Conservation (phyloP, 257 asterid species). For the Capsicum rhomboideum region DNA sequence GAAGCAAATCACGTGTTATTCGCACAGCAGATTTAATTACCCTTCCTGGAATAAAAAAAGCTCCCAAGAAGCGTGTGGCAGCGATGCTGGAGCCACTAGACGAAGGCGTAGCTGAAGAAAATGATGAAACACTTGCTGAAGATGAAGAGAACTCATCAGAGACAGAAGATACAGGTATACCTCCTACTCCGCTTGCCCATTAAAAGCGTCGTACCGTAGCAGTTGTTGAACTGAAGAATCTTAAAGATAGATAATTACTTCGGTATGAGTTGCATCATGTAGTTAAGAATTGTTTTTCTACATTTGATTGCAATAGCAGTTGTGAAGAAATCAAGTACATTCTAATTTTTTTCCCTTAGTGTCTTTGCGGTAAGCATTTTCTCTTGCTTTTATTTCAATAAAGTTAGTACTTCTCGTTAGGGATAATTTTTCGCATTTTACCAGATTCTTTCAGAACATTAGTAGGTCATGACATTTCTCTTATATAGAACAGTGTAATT, state of each 20-base stretch:
- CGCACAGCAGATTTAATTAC: constrained; percentile 77
- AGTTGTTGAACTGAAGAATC: not conserved
- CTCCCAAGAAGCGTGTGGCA: constrained; percentile 84
- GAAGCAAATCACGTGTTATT: constrained; percentile 77
- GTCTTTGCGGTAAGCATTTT: not conserved
- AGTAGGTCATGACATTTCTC: not conserved
- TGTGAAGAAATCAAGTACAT: not conserved
- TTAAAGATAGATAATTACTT: not conserved
- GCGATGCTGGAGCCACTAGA: constrained; percentile 91
- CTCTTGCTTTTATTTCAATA: not conserved
- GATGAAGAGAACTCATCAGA: constrained; percentile 67
- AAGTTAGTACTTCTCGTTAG: not conserved
- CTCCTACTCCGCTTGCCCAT: not conserved
- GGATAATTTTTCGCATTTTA: not conserved
- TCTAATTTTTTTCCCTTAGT: not conserved
- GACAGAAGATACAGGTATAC: constrained; percentile 65
- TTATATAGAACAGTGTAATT: not conserved
- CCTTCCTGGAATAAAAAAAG: constrained; percentile 83
- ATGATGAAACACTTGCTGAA: constrained; percentile 33
- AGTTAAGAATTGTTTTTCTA: not conserved
- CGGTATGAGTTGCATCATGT: not conserved
- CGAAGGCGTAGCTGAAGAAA: constrained; percentile 40
- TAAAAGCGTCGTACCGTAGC: not conserved
- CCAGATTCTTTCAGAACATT: not conserved
- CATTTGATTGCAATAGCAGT: not conserved